Percentiles rank a stretch among this genome's conserved stretches.
These are phyloP conservation scores for Vitis amurensis DNA, from an alignment of 164 flowering plant genomes.

Conservation along the genomic window DNA sequence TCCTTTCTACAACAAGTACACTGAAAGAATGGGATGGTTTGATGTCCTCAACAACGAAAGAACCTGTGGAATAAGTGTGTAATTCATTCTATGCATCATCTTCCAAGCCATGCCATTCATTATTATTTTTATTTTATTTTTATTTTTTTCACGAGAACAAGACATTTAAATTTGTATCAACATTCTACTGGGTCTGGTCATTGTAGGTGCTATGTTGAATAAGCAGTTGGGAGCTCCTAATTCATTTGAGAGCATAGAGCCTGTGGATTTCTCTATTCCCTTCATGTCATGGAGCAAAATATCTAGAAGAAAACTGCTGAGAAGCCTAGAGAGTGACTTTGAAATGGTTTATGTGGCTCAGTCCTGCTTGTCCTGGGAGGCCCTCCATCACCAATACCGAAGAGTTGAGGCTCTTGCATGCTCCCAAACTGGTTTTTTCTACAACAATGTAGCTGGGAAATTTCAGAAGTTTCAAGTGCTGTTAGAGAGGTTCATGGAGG, in stretches of 20 bases:
- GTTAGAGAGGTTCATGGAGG: slow-evolving; percentile 59
- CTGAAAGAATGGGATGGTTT: slow-evolving; percentile 51
- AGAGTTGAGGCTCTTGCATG: slow-evolving; percentile 40
- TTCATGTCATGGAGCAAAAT: slow-evolving; percentile 26
- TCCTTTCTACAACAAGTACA: slow-evolving; percentile 35
- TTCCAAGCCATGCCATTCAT: neutral
- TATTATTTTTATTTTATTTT: too few relatives aligned
- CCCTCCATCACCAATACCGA: slow-evolving; percentile 52
- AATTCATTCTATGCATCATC: neutral
- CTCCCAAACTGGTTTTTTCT: slow-evolving; percentile 16
- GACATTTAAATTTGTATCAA: neutral
- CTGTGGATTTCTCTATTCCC: slow-evolving; percentile 11
- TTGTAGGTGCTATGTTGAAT: slow-evolving; percentile 35
- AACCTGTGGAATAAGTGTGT: slow-evolving; percentile 44
- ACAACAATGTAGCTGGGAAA: slow-evolving; percentile 27
- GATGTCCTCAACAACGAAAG: slow-evolving; percentile 48
- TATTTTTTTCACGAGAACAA: too few relatives aligned
- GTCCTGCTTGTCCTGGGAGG: slow-evolving; percentile 65
- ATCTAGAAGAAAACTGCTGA: slow-evolving; percentile 33
- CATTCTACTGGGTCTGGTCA: neutral
- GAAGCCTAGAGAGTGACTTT: slow-evolving; percentile 49
- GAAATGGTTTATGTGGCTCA: slow-evolving; percentile 63
- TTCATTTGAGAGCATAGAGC: slow-evolving; percentile 18
- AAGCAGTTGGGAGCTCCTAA: slow-evolving; percentile 21
- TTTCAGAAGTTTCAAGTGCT: slow-evolving; percentile 57